A percentile compares a stretch with the other conserved stretches of the same genome.
Conservation (phyloP, 2,329 filamentous ascomycete genomes). For the Monosporascus ibericus region DNA sequence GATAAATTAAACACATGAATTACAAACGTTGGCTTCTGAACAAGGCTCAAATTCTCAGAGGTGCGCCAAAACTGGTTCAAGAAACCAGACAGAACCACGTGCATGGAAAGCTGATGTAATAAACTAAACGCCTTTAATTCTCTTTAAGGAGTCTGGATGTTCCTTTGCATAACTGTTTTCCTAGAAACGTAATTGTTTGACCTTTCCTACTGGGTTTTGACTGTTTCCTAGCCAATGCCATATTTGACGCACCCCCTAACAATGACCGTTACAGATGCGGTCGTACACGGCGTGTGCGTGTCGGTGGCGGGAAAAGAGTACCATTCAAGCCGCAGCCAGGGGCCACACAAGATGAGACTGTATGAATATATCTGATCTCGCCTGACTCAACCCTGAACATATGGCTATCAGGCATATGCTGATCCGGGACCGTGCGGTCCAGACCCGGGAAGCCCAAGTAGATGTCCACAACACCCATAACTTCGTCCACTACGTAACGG, state of each 20-base stretch:
- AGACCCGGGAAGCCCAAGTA: slow-evolving; percentile 23
- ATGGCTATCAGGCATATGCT: slow-evolving; percentile 22
- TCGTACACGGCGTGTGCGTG: neutral
- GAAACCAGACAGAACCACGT: too few relatives aligned
- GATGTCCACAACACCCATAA: slow-evolving; percentile 21
- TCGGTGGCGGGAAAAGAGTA: neutral
- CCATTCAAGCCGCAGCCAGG: slow-evolving; percentile 17
- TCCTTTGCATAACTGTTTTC: too few relatives aligned
- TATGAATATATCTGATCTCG: slow-evolving; percentile 26
- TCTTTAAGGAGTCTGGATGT: too few relatives aligned
- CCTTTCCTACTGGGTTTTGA: too few relatives aligned
- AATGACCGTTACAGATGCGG: neutral
- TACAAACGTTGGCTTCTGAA: too few relatives aligned
- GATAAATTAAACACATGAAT: too few relatives aligned
- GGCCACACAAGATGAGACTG: slow-evolving; percentile 20
- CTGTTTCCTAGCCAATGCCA: too few relatives aligned
- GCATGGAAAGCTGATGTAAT: too few relatives aligned
- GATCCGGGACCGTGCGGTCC: slow-evolving; percentile 12
- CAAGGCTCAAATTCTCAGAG: too few relatives aligned
- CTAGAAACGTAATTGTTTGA: too few relatives aligned
- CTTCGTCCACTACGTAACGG: slow-evolving; percentile 24
- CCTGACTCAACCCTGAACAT: slow-evolving; percentile 22
- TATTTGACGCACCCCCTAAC: neutral
- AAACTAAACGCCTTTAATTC: too few relatives aligned
- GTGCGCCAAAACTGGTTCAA: too few relatives aligned